These are phyloP conservation scores for Hypoxylon sp. DNA, from an alignment of 2,329 filamentous ascomycete genomes.

Conservation along the genomic window DNA sequence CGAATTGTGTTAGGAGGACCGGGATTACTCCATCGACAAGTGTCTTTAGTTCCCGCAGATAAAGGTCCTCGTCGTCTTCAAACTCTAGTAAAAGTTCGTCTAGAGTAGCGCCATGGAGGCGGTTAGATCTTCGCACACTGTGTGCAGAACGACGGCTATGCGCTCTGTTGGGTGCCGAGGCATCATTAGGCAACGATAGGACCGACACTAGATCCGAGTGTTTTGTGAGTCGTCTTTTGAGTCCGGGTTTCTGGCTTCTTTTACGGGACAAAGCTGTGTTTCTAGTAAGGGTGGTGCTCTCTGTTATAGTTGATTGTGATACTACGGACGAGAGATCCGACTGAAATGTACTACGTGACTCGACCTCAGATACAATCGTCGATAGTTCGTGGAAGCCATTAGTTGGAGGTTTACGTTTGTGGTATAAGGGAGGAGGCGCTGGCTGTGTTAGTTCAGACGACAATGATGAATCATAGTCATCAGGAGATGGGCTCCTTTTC, in stretches of 20 bases:
- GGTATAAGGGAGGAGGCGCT: slow-evolving; percentile 40
- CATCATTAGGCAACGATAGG: slow-evolving; percentile 78
- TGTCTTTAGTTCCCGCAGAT: slow-evolving; percentile 91
- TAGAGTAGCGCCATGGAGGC: slow-evolving; percentile 76
- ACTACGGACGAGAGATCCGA: slow-evolving; percentile 67
- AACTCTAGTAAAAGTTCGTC: slow-evolving; percentile 85
- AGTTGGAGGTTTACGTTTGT: slow-evolving; percentile 63
- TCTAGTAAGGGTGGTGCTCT: slow-evolving; percentile 65
- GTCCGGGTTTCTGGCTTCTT: slow-evolving; percentile 65
- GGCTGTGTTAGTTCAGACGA: slow-evolving; percentile 51
- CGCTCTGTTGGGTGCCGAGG: slow-evolving; percentile 69
- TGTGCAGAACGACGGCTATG: slow-evolving; percentile 82
- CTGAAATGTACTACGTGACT: slow-evolving; percentile 60
- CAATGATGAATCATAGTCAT: slow-evolving; percentile 54
- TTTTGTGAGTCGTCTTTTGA: slow-evolving; percentile 85
- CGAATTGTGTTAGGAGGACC: slow-evolving; percentile 86
- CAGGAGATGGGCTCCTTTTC: slow-evolving; percentile 53
- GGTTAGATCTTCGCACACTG: slow-evolving; percentile 81
- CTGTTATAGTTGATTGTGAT: slow-evolving; percentile 67
- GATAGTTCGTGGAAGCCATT: slow-evolving; percentile 70
- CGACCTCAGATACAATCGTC: slow-evolving; percentile 68
- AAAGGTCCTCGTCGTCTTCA: slow-evolving; percentile 85
- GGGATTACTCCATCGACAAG: slow-evolving; percentile 96
- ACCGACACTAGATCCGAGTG: slow-evolving; percentile 96
- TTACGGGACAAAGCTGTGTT: slow-evolving; percentile 62